Evolutionary conservation across 2,329 filamentous ascomycete genomes (phyloP), one percentile per base, ranked within the genome.

Genomic region (Cladorrhinum sp.): DNA sequence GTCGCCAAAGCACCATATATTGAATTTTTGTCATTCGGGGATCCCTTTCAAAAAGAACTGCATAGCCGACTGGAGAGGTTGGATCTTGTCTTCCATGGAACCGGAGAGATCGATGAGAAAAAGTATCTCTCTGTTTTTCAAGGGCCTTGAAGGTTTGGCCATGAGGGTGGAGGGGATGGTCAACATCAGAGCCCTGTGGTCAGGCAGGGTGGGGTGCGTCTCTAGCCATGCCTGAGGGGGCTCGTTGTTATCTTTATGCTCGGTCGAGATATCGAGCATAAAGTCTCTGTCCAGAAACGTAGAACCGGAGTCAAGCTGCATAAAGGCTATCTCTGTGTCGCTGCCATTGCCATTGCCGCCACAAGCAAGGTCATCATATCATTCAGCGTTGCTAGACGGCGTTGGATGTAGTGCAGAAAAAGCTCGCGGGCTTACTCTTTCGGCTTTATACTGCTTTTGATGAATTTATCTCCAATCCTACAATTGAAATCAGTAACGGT

Each of bases 11-110:
- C 79, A 82, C 71, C 82, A 86, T 61, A 87, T 80, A 26, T 65
- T 64, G 57, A 65, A 64, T 21, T 48, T 61, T n/a, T 54, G 51
- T 4, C 53, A 55, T 9, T 28, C 14, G 0, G 82, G 84, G n/a
- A 87, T 73, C 0, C 82, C 84, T 66, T 85, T 85, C 21, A 87
- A 68, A 66, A 86, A 86, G 39, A 85, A 77, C 23, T 76, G 76
- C 62, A 87, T 74, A 3, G 84, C 82, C 9, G 79, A 74, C 50
- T 76, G 72, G 3, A 83, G 73, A 0, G 81, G 74, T 1, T 55
- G 59, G 6, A 85, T 85, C 51, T 80, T 82, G 36, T 70, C 69
- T 3, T 42, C 3, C 76, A 82, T 82, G 39, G 74, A 75, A 67
- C 69, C 71, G 66, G 70, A 76, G 1, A 46, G 61, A 36, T 66